Base-by-base conservation (phyloP, 495 filamentous ascomycete genomes). In the Podospora pseudocomata region DNA sequence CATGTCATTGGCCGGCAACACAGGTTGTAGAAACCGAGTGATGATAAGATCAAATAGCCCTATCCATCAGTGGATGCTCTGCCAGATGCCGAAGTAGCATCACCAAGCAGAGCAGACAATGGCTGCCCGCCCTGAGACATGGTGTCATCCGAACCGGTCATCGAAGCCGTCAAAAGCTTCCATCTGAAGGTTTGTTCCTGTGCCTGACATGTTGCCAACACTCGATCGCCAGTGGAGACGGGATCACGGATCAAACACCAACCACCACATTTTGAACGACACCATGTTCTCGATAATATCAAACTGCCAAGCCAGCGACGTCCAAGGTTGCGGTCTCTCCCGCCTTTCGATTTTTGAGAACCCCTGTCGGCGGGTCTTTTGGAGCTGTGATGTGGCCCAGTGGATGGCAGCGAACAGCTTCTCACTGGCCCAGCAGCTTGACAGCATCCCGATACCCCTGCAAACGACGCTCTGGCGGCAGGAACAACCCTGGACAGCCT, bases 301-400 rank as follows among this genome's bases (percentile, higher is more conserved):
- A 13, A 30, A 13, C 59, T 58, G 59, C 59, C 59, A 61, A 61
- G 59, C 23, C 16, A 28, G 26, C 16, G 26, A 61, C 27, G 23
- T 61, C 59, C 26, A 32, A 61, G 59, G 59, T 32, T 58, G 59
- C n/a, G 61, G 67, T 39, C 28, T 57, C 62, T 72, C 67, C 70
- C 67, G 67, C 67, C 70, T 65, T 65, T 64, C 65, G 54, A 72
- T 69, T 72, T 72, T 54, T 56, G 28, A 34, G 32, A 63, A 28
- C 61, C 61, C 61, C 30, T 63, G 61, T 20, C 61, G 30, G 9
- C 32, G 23, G 20, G 61, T 63, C 61, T 61, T 5, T 5, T 27
- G 59, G 59, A 61, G 23, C 20, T 32, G 59, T 61, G 59, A 61
- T 61, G 59, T 61, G 59, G 59, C 59, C 59, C 61, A 15, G 62